Percentiles rank a stretch among this genome's conserved stretches.
Evolutionary conservation across 164 flowering plant genomes (phyloP).

Genomic region (Aristolochia californica): DNA sequence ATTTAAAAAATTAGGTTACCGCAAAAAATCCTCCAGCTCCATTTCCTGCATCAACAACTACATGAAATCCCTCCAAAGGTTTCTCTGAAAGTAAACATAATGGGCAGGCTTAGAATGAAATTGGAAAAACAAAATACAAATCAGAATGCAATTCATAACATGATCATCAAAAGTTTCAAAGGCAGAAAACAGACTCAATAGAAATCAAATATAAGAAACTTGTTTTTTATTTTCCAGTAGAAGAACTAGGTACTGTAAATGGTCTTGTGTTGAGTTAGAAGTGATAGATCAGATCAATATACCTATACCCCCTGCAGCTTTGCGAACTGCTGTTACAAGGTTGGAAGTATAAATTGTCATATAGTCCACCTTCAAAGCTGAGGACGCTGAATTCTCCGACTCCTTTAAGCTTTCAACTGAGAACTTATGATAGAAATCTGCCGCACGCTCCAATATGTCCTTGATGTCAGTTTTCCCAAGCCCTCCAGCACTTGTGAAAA

Average conservation of each 20-base stretch:
- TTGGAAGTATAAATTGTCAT: slow-evolving; percentile 75
- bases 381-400: slow-evolving; percentile 28
- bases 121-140: background rate
- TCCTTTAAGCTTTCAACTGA: slow-evolving; percentile 28
- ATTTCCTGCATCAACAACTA: slow-evolving; percentile 97
- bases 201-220: background rate
- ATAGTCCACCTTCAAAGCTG: slow-evolving; percentile 68
- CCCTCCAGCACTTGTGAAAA: slow-evolving; percentile 90
- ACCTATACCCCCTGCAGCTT: slow-evolving; percentile 84
- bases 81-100: slow-evolving; percentile 45
- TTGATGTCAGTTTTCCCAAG: slow-evolving; percentile 90
- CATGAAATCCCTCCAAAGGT: slow-evolving; percentile 94
- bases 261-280: too few relatives aligned
- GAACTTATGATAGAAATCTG: slow-evolving; percentile 44
- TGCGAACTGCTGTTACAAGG: slow-evolving; percentile 88
- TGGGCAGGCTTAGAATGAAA: background rate
- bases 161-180: too few relatives aligned
- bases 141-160: background rate
- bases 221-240: too few relatives aligned
- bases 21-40: slow-evolving; percentile 99
- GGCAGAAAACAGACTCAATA: background rate
- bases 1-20: slow-evolving; percentile 21
- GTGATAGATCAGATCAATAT: background rate
- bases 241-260: too few relatives aligned
- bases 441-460: slow-evolving; percentile 84